These are phyloP conservation scores for Schwanniomyces occidentalis DNA, from an alignment of 805 yeast species.

Conservation along the genomic window DNA sequence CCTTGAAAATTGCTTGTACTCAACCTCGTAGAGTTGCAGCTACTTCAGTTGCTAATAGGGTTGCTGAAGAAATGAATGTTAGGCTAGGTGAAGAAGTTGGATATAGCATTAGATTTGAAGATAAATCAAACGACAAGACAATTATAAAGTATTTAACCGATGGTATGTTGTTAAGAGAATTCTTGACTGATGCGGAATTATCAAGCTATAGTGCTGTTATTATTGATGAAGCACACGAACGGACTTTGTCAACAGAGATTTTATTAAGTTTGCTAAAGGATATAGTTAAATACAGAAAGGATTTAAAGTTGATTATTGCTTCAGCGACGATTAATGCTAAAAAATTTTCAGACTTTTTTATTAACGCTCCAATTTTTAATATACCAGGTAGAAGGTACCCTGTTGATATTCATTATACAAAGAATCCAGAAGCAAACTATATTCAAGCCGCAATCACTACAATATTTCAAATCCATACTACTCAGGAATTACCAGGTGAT, in stretches of 20 bases:
- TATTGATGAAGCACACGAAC: slow-evolving; percentile 97
- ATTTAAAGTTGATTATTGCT: slow-evolving; percentile 74
- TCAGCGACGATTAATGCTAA: slow-evolving; percentile 95
- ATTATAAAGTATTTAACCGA: slow-evolving; percentile 89
- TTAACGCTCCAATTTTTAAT: slow-evolving; percentile 79
- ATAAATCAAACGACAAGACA: slow-evolving; percentile 64
- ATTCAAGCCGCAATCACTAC: slow-evolving; percentile 87
- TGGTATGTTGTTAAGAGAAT: slow-evolving; percentile 90
- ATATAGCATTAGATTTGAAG: slow-evolving; percentile 85
- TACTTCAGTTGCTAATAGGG: slow-evolving; percentile 84
- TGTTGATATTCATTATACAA: slow-evolving; percentile 80
- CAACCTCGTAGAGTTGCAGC: slow-evolving; percentile 98
- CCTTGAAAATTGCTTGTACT: slow-evolving; percentile 70
- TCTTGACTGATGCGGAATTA: slow-evolving; percentile 72
- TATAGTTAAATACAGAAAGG: slow-evolving; percentile 60
- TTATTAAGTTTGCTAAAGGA: slow-evolving; percentile 79
- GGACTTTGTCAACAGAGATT: slow-evolving; percentile 89
- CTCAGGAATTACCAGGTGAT: slow-evolving; percentile 72
- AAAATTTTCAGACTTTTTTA: slow-evolving; percentile 79
- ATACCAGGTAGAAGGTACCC: slow-evolving; percentile 95
- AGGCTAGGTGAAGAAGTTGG: slow-evolving; percentile 88
- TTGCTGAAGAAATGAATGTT: slow-evolving; percentile 84
- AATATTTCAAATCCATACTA: slow-evolving; percentile 79
- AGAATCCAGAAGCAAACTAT: slow-evolving; percentile 88
- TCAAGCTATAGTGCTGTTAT: slow-evolving; percentile 74